phyloP scores from a whole-genome alignment of 441 rosid genomes.

The Pelargonium myrrhifolium region DNA sequence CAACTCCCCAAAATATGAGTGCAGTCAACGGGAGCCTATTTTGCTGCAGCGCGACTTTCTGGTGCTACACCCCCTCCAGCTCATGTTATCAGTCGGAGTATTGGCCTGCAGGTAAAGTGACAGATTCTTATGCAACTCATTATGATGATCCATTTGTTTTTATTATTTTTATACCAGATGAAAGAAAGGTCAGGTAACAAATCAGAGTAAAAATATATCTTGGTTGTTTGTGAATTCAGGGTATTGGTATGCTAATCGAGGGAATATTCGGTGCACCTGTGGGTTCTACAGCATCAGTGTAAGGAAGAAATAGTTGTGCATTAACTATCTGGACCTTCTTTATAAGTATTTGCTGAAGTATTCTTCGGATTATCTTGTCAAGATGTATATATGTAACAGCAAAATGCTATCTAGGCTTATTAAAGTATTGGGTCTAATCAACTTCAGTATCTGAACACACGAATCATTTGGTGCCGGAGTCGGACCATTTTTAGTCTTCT shows the following conservation, averaged over 20 bases:
- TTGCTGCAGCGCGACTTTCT: conserved; percentile 78
- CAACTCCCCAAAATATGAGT: too few species aligned
- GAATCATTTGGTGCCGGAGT: too few species aligned
- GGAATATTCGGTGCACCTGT: conserved; percentile 79
- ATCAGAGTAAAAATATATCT: not conserved
- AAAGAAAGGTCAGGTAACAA: not conserved
- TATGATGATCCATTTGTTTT: not conserved
- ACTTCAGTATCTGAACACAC: not conserved
- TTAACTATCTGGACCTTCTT: not conserved
- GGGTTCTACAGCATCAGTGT: conserved; percentile 91
- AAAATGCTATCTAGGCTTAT: not conserved
- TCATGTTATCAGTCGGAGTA: conserved; percentile 69
- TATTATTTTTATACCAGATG: not conserved
- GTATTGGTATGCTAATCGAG: conserved; percentile 67
- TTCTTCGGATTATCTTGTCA: not conserved
- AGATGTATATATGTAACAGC: not conserved
- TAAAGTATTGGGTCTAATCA: not conserved
- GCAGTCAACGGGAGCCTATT: conserved; percentile 78
- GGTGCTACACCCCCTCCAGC: conserved; percentile 95
- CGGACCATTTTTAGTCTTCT: too few species aligned
- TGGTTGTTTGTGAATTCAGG: conserved; percentile 36
- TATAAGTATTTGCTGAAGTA: not conserved
- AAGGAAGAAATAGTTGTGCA: conserved; percentile 24
- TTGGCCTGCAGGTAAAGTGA: conserved; percentile 67
- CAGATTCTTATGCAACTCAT: conserved; percentile 1